Percentiles rank a stretch among this genome's conserved stretches.
These are phyloP conservation scores for Bruguiera sexangula DNA, from an alignment of 345 rosid species.

Conservation along the genomic window DNA sequence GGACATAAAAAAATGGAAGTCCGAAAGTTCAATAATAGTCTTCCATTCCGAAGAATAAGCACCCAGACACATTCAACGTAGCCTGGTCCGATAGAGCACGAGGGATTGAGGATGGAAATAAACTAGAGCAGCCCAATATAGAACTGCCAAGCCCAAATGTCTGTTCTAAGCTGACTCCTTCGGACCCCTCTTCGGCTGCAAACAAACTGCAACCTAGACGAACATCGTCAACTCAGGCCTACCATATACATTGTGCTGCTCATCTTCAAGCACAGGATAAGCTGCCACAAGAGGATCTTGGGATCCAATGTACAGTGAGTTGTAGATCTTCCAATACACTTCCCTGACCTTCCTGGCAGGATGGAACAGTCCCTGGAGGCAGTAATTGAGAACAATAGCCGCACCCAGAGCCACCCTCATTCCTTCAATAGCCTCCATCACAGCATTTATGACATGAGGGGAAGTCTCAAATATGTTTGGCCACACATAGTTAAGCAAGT, in stretches of 20 bases:
- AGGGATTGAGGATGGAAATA: background rate
- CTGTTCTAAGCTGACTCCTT: background rate
- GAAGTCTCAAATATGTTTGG: slow-evolving; percentile 99
- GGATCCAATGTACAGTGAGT: slow-evolving; percentile 86
- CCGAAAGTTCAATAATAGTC: too few relatives aligned
- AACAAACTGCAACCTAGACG: slow-evolving; percentile 23
- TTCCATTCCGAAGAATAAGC: background rate
- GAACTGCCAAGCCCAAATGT: background rate
- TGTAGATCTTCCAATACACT: slow-evolving; percentile 99
- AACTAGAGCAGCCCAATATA: background rate
- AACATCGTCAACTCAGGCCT: slow-evolving; percentile 94
- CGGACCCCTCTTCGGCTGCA: background rate
- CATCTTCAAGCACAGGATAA: slow-evolving; percentile 77
- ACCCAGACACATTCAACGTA: background rate
- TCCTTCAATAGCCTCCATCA: slow-evolving; percentile 98
- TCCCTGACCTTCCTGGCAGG: slow-evolving; percentile 98
- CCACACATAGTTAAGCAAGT: slow-evolving; percentile 92
- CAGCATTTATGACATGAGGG: slow-evolving; percentile 95
- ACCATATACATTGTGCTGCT: slow-evolving; percentile 70
- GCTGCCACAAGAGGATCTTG: slow-evolving; percentile 96
- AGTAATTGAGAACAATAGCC: slow-evolving; percentile 79
- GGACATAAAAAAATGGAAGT: too few relatives aligned
- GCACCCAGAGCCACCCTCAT: slow-evolving; percentile 95
- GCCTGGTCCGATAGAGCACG: background rate
- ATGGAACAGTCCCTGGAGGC: slow-evolving; percentile 97